Evolutionary conservation across 129 eudicot species (phyloP), one percentile per base, ranked within the genome.

Genomic region (Deinandra increscens): DNA sequence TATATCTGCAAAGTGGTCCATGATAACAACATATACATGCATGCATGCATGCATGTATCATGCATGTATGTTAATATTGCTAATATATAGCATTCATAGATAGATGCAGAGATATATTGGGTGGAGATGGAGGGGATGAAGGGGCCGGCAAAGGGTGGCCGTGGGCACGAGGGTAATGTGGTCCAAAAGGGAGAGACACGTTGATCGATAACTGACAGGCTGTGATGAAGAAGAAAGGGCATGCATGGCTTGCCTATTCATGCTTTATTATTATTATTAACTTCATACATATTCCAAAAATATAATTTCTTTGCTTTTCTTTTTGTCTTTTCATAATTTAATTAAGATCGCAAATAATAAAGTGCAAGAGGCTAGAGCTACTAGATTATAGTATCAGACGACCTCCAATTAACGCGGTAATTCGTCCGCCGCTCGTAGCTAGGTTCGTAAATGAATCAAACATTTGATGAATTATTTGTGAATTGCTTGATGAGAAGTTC

Each of bases 101-200:
- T 54, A 7, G n/a, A n/a, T n/a, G n/a, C n/a, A n/a, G 22, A 54
- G 61, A 54, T 54, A 54, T 20, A 6, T n/a, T n/a, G n/a, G n/a
- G n/a, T n/a, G n/a, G n/a, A n/a, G n/a, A n/a, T n/a, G n/a, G n/a
- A n/a, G 13, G 59, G 13, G 59, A 22, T 11, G 59, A 51, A 9
- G 7, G 59, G 59, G 12, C 59, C 59, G 38, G 63, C 63, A 56
- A 56, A 56, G 63, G 63, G 63, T 56, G 63, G 63, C 39, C 63
- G 38, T 56, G 39, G 39, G 63, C 63, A 56, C 63, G 63, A 56
- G 63, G 63, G 63, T 56, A 5, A 56, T 11, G 63, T 56, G 63
- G 63, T 56, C 63, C 63, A 56, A 56, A 56, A 56, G 63, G 63
- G 2, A 1, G 9, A 2, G 63, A 56, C 63, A 10, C 63, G 39